Base-by-base conservation (phyloP, 164 flowering plant genomes). In the Berberis vulgaris region DNA sequence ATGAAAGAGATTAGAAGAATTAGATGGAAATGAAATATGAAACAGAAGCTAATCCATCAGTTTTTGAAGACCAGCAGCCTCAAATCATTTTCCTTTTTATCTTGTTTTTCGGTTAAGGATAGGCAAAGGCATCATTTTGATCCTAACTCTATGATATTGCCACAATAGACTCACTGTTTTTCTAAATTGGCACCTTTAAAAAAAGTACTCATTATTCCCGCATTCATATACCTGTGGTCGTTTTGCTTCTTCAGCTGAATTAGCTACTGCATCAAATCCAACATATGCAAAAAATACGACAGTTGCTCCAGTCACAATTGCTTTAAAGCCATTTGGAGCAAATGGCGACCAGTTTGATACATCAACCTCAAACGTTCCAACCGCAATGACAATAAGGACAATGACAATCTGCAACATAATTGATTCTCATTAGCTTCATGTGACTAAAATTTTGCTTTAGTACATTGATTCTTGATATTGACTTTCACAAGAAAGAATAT, bases 181-280 rank as follows among this genome's bases (percentile, higher is more conserved):
- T 26, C 26, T 26, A 26, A 26, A 26, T 26, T 26, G 26, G 26
- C 26, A 26, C 26, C 26, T 26, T 26, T 26, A 26, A 26, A 26
- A 26, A 7, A 65, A 45, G 3, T 58, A 6, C 42, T 26, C 1
- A 1, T 57, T 46, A 49, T 65, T 43, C 43, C 41, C n/a, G 60
- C 66, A 59, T 26, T 26, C 26, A 26, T 26, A 26, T 68, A 91
- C 99, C 96, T 88, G 96, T 47, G 99, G 99, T 49, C 73, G 85
- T 78, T 82, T 89, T 46, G 96, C 83, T 80, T 95, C 99, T 77
- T 95, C 99, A 61, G 99, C 97, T 45, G 98, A 88, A 79, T 95
- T 95, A 41, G 98, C 97, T 68, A 95, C 97, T 49, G 98, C 97
- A 75, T 95, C 99, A 80, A 91, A 95, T 66, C 99, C 99, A 73